These are phyloP conservation scores for Sordariomycetes sp. DNA, from an alignment of 2,329 filamentous ascomycete genomes.

Conservation along the genomic window DNA sequence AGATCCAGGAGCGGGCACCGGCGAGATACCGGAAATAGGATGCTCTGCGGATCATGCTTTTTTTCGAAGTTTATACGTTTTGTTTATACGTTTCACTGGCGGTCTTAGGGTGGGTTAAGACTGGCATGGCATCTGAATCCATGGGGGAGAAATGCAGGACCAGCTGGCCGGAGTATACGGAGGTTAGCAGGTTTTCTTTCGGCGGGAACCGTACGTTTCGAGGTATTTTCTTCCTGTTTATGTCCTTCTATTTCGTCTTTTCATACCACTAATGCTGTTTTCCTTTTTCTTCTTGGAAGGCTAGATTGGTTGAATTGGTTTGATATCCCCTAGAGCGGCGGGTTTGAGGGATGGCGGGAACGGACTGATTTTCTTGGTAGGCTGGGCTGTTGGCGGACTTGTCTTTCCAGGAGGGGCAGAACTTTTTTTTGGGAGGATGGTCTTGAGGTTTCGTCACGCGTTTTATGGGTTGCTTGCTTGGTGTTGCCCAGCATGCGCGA, in stretches of 20 bases:
- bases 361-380: neutral
- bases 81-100: neutral
- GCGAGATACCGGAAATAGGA: conserved; percentile 26
- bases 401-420: neutral
- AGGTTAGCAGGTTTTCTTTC: neutral
- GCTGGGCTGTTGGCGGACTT: neutral
- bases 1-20: conserved; percentile 58
- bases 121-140: neutral
- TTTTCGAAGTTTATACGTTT: neutral
- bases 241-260: conserved; percentile 2
- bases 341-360: neutral
- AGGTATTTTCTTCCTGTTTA: conserved; percentile 1
- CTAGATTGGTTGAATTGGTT: neutral
- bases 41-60: neutral
- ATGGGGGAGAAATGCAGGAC: neutral
- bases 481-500: too few species aligned
- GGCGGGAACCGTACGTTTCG: neutral
- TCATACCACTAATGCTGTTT: neutral
- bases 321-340: neutral
- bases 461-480: too few species aligned
- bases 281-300: neutral
- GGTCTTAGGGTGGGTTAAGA: neutral
- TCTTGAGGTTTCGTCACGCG: too few species aligned
- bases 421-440: neutral
- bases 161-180: neutral